These are phyloP conservation scores for Hyphopichia homilentoma DNA, from an alignment of 805 yeast genomes.

Conservation along the genomic window DNA sequence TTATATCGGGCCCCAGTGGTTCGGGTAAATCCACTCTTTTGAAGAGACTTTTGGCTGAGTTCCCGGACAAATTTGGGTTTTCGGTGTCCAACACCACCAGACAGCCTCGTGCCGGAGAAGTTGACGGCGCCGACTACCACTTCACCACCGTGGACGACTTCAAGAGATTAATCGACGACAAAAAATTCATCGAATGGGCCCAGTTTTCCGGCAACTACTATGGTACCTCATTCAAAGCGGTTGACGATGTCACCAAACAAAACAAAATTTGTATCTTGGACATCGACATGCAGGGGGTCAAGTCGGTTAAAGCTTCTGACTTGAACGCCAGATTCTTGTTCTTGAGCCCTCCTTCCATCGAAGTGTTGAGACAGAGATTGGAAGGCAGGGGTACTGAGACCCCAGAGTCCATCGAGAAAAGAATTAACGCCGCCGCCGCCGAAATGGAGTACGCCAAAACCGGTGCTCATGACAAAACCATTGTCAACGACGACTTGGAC, in stretches of 20 bases:
- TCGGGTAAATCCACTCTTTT: constrained; percentile 94
- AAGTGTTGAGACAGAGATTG: constrained; percentile 69
- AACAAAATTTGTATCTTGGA: constrained; percentile 87
- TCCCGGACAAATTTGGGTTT: constrained; percentile 87
- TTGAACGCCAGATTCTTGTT: constrained; percentile 84
- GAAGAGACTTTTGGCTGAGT: constrained; percentile 86
- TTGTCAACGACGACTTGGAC: constrained; percentile 90
- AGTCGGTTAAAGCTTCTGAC: constrained; percentile 77
- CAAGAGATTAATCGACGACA: constrained; percentile 66
- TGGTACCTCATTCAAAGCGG: constrained; percentile 89
- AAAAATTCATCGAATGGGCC: constrained; percentile 94
- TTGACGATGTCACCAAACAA: constrained; percentile 59
- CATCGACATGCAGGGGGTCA: constrained; percentile 99
- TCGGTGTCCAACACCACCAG: constrained; percentile 94
- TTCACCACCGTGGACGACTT: constrained; percentile 79
- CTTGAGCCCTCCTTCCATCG: constrained; percentile 90
- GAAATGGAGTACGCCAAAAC: constrained; percentile 87
- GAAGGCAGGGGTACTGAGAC: constrained; percentile 95
- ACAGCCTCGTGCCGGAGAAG: constrained; percentile 87
- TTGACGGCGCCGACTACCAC: constrained; percentile 84
- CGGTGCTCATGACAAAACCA: constrained; percentile 87
- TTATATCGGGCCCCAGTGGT: constrained; percentile 95
- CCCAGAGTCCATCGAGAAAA: constrained; percentile 73
- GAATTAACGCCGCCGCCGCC: constrained; percentile 80
- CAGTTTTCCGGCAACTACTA: constrained; percentile 96